Percentiles rank a stretch among this genome's conserved stretches.
Evolutionary conservation across 305 asterid genomes (phyloP).

Genomic region (Plantago coronopus): DNA sequence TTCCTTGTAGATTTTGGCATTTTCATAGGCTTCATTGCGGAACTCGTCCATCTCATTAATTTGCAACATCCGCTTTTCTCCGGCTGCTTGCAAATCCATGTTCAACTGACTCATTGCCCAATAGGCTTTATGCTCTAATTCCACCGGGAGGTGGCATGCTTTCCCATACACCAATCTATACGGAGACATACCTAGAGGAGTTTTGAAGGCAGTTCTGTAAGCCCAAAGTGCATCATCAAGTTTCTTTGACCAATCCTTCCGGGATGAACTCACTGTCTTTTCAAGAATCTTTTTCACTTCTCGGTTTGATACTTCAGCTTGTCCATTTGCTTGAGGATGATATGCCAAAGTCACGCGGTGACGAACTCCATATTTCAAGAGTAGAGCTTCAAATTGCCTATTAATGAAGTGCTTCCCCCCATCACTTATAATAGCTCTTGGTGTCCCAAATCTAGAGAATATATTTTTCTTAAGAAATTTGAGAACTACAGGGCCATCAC

Average conservation of each 20-base stretch:
- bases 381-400: neutral
- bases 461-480: slow-evolving; percentile 1
- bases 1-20: no score
- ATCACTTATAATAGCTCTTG: neutral
- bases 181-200: no score
- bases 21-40: no score
- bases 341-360: neutral
- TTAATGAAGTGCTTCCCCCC: neutral
- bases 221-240: neutral
- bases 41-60: no score
- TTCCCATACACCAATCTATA: neutral
- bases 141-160: no score
- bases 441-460: neutral
- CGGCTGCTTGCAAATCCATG: no score
- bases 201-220: neutral
- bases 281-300: neutral
- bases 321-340: neutral
- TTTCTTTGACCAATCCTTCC: neutral
- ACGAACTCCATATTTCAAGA: neutral
- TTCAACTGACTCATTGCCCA: no score
- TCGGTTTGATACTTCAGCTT: neutral
- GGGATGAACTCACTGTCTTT: neutral
- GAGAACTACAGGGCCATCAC: neutral
- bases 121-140: no score
- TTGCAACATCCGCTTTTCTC: no score